A percentile compares a stretch with the other conserved stretches of the same genome.
Evolutionary conservation across 257 asterid genomes (phyloP).

Genomic region (Solanum habrochaites): DNA sequence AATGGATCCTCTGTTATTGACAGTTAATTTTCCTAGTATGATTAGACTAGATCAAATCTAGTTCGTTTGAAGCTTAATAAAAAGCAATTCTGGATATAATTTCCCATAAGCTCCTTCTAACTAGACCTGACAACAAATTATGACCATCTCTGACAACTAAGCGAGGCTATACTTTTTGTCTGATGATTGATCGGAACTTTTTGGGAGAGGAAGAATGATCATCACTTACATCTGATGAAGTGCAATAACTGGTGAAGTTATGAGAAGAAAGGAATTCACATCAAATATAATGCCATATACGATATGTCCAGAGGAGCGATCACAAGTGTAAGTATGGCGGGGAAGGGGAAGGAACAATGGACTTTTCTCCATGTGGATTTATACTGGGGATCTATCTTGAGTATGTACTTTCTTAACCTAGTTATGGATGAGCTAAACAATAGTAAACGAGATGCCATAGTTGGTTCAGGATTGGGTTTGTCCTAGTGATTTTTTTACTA

Average conservation of each 20-base stretch:
- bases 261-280: background rate
- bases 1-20: background rate
- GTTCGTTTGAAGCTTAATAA: background rate
- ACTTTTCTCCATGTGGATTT: background rate
- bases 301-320: background rate
- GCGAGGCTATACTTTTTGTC: background rate
- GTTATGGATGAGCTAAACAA: background rate
- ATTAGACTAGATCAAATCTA: background rate
- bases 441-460: background rate
- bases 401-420: background rate
- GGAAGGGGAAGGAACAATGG: background rate
- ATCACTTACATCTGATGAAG: background rate
- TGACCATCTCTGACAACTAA: background rate
- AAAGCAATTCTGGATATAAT: background rate
- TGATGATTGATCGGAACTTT: background rate
- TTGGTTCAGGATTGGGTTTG: background rate
- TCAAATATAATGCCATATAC: background rate
- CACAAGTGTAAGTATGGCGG: background rate
- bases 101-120: background rate
- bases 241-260: background rate
- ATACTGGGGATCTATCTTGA: background rate
- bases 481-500: background rate
- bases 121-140: background rate
- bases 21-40: background rate
- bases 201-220: background rate